phyloP scores from a whole-genome alignment of 2,329 filamentous ascomycete genomes.

The Dactylellina leptospora region DNA sequence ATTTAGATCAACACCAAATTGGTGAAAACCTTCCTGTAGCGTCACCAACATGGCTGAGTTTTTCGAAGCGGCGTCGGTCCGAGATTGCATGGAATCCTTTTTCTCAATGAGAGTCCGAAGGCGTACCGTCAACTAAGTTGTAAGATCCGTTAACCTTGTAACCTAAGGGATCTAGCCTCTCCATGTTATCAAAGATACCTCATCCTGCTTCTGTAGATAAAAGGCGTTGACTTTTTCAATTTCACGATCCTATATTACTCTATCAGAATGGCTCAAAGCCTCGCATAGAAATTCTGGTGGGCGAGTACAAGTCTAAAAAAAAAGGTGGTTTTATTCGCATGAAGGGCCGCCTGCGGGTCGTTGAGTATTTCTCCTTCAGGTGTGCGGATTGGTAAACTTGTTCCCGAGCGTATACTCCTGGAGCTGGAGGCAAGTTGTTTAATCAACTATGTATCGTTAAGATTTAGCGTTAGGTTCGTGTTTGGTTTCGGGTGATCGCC shows the following conservation, averaged over 20 bases:
- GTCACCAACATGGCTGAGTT: conserved; percentile 93
- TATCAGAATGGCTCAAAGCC: conserved; percentile 25
- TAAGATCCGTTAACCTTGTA: conserved; percentile 28
- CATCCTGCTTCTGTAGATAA: conserved; percentile 96
- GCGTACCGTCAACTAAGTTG: conserved; percentile 81
- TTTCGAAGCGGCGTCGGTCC: conserved; percentile 78
- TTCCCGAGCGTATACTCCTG: conserved; percentile 47
- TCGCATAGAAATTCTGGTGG: background rate
- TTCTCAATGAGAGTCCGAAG: conserved; percentile 93
- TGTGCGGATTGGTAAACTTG: conserved; percentile 40
- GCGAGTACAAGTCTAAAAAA: conserved; percentile 87
- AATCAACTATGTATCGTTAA: conserved; percentile 45
- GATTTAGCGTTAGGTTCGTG: too few species aligned
- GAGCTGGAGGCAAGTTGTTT: conserved; percentile 51
- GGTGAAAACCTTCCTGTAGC: conserved; percentile 93
- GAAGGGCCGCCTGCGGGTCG: conserved; percentile 87
- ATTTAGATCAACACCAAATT: conserved; percentile 95
- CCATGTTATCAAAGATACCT: conserved; percentile 68
- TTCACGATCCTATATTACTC: conserved; percentile 78
- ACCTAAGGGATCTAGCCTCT: conserved; percentile 51
- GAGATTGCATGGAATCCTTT: conserved; percentile 87
- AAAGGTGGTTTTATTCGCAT: conserved; percentile 97
- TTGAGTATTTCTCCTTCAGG: conserved; percentile 53
- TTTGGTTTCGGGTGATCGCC: too few species aligned
- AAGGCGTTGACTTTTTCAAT: conserved; percentile 98